Base-by-base conservation (phyloP, 192 early-diverging fungal genomes). In the Gonapodya prolifera region DNA sequence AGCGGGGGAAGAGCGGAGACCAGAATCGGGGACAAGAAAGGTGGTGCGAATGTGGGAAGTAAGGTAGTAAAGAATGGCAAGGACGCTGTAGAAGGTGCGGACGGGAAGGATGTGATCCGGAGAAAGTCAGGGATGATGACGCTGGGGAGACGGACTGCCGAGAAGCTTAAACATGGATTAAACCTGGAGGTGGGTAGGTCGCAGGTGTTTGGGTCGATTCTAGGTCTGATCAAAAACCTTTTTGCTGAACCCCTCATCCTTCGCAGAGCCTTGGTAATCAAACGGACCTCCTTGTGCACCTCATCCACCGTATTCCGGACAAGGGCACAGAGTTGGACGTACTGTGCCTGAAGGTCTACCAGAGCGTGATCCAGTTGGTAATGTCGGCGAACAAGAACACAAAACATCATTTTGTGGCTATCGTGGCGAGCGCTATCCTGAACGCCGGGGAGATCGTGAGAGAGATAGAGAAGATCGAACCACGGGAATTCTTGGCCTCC, bases 331-430 rank as follows among this genome's bases (percentile, higher is more conserved):
- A 87, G 35, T 78, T 88, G 30, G 87, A 88, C 76, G 77, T 35
- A 32, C 77, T 85, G 0, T 88, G 82, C 77, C 69, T 86, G 1
- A 36, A 78, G 79, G 85, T 88, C 1, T 88, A 82, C 75, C 82
- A 84, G 75, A 80, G 80, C 78, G 80, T 87, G 0, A 76, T 85
- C 30, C 87, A 87, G 75, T 76, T 88, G 28, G 79, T 86, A 0
- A 83, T 87, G 34, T 83, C 87, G 35, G 86, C 86, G 30, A 88
- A 88, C 79, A 83, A 86, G 71, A 88, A 87, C 80, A 83, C 81
- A 30, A 88, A 88, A 74, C 76, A 80, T 29, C 81, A 85, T 0
- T 88, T 82, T 70, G 80, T 87, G 70, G 76, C 84, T 17, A 88
- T 88, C 45, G 70, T 84, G 1, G 87, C 87, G 30, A 87, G 84